Evolutionary conservation across 805 yeast genomes (phyloP).

Genomic region (Priceomyces haplophilus): DNA sequence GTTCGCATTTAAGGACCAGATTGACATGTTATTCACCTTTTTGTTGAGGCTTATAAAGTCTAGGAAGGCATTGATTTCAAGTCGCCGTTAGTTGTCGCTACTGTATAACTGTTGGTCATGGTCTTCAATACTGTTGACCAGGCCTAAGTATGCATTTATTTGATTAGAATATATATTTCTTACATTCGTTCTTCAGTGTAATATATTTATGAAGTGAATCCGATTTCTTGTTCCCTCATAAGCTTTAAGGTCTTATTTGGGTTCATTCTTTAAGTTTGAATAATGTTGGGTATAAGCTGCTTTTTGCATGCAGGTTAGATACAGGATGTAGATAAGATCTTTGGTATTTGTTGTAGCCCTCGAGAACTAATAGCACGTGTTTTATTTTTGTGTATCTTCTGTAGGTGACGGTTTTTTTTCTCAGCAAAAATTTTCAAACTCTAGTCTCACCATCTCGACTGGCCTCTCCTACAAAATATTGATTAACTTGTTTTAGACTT

Average conservation of each 20-base stretch:
- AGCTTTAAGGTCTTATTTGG: too few species aligned
- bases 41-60: slow-evolving; percentile 28
- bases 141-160: too few species aligned
- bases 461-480: neutral
- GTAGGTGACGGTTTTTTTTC: neutral
- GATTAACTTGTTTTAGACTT: slow-evolving; percentile 1
- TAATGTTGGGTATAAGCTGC: too few species aligned
- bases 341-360: neutral
- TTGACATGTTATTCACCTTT: slow-evolving; percentile 39
- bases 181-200: too few species aligned
- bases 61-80: slow-evolving; percentile 5
- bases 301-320: too few species aligned
- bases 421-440: slow-evolving; percentile 2
- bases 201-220: too few species aligned
- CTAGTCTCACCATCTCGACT: neutral
- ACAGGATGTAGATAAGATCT: too few species aligned
- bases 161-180: too few species aligned
- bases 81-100: neutral
- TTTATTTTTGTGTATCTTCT: neutral
- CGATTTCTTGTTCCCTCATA: too few species aligned
- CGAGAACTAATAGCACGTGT: neutral
- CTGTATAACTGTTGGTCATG: too few species aligned
- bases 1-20: slow-evolving; percentile 76
- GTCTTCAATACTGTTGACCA: too few species aligned
- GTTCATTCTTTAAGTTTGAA: too few species aligned